A percentile compares a stretch with the other conserved stretches of the same genome.
phyloP scores from a whole-genome alignment of 169 alveolate genomes.

The Eimeria acervulina region DNA sequence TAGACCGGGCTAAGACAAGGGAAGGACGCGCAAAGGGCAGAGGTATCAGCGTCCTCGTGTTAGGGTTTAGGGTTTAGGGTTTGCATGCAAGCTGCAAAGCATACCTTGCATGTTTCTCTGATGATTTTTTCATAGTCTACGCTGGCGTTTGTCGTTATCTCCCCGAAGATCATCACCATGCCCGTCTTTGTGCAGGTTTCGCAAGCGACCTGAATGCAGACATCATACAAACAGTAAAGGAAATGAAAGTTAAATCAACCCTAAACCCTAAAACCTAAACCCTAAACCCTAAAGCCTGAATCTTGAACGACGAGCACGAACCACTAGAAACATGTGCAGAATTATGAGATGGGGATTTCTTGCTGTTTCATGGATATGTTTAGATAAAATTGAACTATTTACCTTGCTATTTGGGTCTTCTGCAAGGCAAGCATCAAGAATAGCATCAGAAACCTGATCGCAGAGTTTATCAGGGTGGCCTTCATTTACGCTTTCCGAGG shows the following conservation, averaged over 20 bases:
- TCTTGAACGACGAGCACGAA: too few relatives aligned
- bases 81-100: too few relatives aligned
- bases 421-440: slow-evolving; percentile 99
- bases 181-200: slow-evolving; percentile 93
- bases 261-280: too few relatives aligned
- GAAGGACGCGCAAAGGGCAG: not conserved
- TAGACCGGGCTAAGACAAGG: too few relatives aligned
- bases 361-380: not conserved
- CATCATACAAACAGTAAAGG: not conserved
- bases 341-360: too few relatives aligned
- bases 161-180: slow-evolving; percentile 98
- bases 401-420: slow-evolving; percentile 91
- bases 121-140: slow-evolving; percentile 97
- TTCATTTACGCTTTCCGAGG: slow-evolving; percentile 99
- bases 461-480: slow-evolving; percentile 99
- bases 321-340: too few relatives aligned
- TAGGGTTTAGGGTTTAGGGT: slow-evolving; percentile 3
- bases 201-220: slow-evolving; percentile 87
- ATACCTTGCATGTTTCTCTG: slow-evolving; percentile 93
- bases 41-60: not conserved
- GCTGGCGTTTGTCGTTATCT: slow-evolving; percentile 96
- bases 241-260: too few relatives aligned
- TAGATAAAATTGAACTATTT: not conserved
- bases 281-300: too few relatives aligned
- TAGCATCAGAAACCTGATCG: slow-evolving; percentile 99